Evolutionary conservation across 768 basidiomycete species (phyloP), one percentile per base, ranked within the genome.

Genomic region (Termitomyces heimii): DNA sequence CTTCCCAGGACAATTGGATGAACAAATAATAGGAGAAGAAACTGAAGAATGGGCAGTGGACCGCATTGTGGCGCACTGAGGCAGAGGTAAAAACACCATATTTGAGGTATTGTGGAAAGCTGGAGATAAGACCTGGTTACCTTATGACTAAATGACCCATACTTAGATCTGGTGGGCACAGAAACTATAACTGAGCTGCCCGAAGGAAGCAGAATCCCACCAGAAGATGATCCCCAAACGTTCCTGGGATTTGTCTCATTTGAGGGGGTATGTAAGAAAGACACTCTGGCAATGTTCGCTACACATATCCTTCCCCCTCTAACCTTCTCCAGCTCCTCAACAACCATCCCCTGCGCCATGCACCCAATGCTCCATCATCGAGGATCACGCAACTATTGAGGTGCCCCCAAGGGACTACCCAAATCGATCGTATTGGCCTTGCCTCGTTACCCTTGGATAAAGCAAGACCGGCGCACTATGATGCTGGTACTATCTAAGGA

Each of bases 1-100:
- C 0, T 44, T 44, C 6, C 43, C 13, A 0, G 43, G 43, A 16
- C 1, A 13, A 16, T 5, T 22, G 0, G 43, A 43, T 3, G 22
- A 43, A 5, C 22, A 43, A 4, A 24, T 43, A 0, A 22, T 43
- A 0, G 42, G 42, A 9, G 42, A 43, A 5, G 42, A 43, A 20
- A 22, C 2, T 0, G 9, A 43, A 2, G 12, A 43, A 5, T 44
- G 43, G 24, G 43, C 24, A 1, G 22, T 14, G 0, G 12, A 44
- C 2, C 2, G 1, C 1, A 32, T 12, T 12, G 10, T 32, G 32
- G 32, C 10, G 32, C 32, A 32, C 32, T 4, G 13, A 10, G 32
- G 32, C 0, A 2, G 5, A 2, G 6, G 2, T 1, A 24, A 5
- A 2, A 9, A 26, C 2, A 7, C 22, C 0, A 14, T 28, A 7